Evolutionary conservation across 2,329 filamentous ascomycete genomes (phyloP), one percentile per base, ranked within the genome.

Genomic region (Paraphaeosphaeria minitans): DNA sequence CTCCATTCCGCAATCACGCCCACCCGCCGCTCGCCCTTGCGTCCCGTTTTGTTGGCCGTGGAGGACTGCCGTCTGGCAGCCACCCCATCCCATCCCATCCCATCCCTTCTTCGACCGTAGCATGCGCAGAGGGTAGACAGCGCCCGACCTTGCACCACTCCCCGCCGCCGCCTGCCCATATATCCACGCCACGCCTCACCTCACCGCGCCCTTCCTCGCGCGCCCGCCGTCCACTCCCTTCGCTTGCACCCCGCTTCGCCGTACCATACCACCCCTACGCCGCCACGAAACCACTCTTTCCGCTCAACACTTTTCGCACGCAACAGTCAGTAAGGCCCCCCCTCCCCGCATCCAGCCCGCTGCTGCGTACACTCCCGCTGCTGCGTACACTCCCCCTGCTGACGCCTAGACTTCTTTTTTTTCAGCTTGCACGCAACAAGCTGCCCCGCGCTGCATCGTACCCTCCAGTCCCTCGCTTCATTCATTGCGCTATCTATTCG

Each of bases 51-150:
- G 45, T 58, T 59, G 53, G 51, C 65, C 64, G 66, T 69, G 68
- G 63, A 61, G 63, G 69, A 72, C 69, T 74, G 70, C 71, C 69
- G 73, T 68, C 72, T 66, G 67, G 69, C 70, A 73, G 74, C 71
- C 75, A 69, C 70, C 65, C 62, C 68, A 69, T 71, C 71, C 65
- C 71, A 76, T 75, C 71, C 71, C 75, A 69, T 69, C 65, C 62
- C 68, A 69, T 71, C 71, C 65, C 71, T 77, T 75, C 71, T 77
- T 75, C 70, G 68, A 75, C 66, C 65, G 66, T 71, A 74, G 72
- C 69, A 76, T 76, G 74, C 69, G 70, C 73, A 69, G 68, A 66
- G 69, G 66, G 64, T 77, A 73, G 72, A 66, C 52, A 53, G 43
- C 45, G 60, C 63, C 58, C 66, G 56, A 68, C 66, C 65, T 73